Conservation (phyloP, 176 grass and related monocot species). For the Eragrostis nindensis region DNA sequence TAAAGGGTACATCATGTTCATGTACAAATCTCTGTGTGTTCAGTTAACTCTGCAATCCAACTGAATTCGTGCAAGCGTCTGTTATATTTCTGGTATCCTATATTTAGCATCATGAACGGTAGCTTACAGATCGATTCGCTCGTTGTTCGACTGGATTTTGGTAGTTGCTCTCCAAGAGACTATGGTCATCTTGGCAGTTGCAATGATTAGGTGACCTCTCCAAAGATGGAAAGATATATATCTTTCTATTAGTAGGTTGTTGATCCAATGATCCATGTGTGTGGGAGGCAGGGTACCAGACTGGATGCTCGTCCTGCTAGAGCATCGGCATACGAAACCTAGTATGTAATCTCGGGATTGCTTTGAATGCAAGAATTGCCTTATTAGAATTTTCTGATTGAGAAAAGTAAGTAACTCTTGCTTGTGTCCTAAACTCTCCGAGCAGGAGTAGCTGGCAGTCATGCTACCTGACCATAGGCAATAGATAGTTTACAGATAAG, state of each 20-base stretch:
- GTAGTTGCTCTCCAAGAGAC: background rate
- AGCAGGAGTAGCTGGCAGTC: conserved; percentile 13
- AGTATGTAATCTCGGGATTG: background rate
- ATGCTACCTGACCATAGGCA: background rate
- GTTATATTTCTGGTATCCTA: background rate
- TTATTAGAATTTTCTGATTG: background rate
- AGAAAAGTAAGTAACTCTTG: background rate
- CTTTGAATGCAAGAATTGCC: background rate
- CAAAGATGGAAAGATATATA: no score
- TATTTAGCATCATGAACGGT: background rate
- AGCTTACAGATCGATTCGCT: background rate
- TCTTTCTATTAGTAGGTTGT: no score
- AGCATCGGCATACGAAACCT: background rate
- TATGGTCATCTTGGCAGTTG: background rate
- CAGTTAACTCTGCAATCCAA: background rate
- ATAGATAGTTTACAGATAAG: background rate
- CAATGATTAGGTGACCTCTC: no score
- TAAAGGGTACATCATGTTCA: conserved; percentile 17
- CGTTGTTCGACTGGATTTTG: background rate
- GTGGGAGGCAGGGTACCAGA: background rate
- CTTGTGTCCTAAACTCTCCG: background rate
- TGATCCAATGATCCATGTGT: background rate
- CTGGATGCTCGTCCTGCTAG: background rate
- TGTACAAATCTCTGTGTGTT: conserved; percentile 32
- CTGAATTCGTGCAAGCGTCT: background rate